A percentile compares a stretch with the other conserved stretches of the same genome.
These are phyloP conservation scores for Punica granatum DNA, from an alignment of 345 rosid species.

Conservation along the genomic window DNA sequence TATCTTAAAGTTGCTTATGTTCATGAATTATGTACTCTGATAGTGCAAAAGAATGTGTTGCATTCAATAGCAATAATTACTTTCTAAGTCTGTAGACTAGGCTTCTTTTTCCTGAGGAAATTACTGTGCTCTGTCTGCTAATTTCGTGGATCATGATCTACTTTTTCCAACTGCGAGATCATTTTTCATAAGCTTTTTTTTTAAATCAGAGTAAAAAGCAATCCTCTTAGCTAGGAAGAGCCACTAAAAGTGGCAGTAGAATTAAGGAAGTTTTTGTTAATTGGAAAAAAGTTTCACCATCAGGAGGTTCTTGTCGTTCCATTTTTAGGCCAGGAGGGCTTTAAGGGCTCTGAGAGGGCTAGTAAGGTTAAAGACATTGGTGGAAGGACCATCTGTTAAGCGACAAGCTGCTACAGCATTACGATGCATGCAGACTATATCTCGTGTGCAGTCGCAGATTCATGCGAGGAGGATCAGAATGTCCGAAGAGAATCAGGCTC, in stretches of 20 bases:
- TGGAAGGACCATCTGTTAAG: slow-evolving; percentile 60
- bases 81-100: no score
- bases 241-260: no score
- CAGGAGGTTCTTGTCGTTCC: not conserved
- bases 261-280: not conserved
- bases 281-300: not conserved
- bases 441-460: slow-evolving; percentile 71
- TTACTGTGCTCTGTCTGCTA: no score
- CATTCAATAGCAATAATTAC: no score
- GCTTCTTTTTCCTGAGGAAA: no score
- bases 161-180: no score
- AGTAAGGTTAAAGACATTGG: slow-evolving; percentile 66
- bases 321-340: slow-evolving; percentile 73
- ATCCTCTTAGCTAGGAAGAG: no score
- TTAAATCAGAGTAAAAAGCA: no score
- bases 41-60: no score
- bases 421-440: slow-evolving; percentile 84
- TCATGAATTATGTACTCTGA: not conserved
- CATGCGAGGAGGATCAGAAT: slow-evolving; percentile 63
- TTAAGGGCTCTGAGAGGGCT: slow-evolving; percentile 82
- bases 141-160: not conserved
- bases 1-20: not conserved
- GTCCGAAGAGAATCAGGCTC: slow-evolving; percentile 75
- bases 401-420: slow-evolving; percentile 73
- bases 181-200: no score